Evolutionary conservation across 768 basidiomycete species (phyloP).

Genomic region (Galerina marginata): DNA sequence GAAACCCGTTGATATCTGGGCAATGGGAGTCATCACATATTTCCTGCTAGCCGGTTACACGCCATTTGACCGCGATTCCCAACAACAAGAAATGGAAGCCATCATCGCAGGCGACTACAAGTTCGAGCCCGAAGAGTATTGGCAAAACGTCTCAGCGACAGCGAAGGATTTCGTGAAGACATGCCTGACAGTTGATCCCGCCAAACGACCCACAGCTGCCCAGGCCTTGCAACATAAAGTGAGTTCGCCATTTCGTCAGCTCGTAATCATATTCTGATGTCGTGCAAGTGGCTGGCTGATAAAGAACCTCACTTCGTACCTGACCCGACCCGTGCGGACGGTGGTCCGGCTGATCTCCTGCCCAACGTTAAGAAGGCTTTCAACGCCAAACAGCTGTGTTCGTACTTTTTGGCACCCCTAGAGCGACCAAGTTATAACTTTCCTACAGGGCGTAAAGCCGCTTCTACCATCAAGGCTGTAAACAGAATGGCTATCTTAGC

Average conservation of each 20-base stretch:
- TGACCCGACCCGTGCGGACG: slow-evolving; percentile 59
- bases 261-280: slow-evolving; percentile 42
- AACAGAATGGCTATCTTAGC: slow-evolving; percentile 75
- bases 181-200: slow-evolving; percentile 88
- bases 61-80: slow-evolving; percentile 93
- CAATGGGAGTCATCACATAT: slow-evolving; percentile 98
- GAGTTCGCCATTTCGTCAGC: slow-evolving; percentile 3
- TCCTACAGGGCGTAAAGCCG: slow-evolving; percentile 81
- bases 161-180: slow-evolving; percentile 82
- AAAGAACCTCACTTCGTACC: slow-evolving; percentile 73
- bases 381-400: slow-evolving; percentile 86
- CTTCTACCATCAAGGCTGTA: slow-evolving; percentile 85
- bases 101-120: slow-evolving; percentile 93
- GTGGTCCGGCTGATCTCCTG: slow-evolving; percentile 76
- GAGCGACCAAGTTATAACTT: background rate
- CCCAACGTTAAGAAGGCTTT: slow-evolving; percentile 91
- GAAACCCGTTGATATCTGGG: slow-evolving; percentile 96
- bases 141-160: slow-evolving; percentile 81
- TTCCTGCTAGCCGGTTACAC: slow-evolving; percentile 94
- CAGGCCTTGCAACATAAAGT: slow-evolving; percentile 75
- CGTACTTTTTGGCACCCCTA: slow-evolving; percentile 27
- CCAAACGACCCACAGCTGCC: slow-evolving; percentile 76
- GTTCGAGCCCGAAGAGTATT: slow-evolving; percentile 82
- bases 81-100: slow-evolving; percentile 91
- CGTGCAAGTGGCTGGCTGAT: slow-evolving; percentile 77